Percentiles rank a stretch among this genome's conserved stretches.
Evolutionary conservation across 345 rosid genomes (phyloP).

Genomic region (Kandelia obovata): DNA sequence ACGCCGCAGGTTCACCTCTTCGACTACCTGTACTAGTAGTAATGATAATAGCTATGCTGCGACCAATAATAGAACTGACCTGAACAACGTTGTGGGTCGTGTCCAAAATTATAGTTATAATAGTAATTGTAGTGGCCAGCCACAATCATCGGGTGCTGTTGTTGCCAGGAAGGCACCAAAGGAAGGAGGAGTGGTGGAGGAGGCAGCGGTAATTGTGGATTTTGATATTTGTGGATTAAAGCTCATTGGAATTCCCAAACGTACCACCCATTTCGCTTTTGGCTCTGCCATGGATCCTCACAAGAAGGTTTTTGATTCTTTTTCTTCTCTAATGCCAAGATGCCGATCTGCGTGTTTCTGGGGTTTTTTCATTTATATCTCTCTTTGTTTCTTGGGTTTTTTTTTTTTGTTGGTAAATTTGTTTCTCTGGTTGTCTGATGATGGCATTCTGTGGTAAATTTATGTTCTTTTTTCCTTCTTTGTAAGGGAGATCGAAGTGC

Average conservation of each 20-base stretch:
- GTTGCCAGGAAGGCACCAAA: conserved; percentile 21
- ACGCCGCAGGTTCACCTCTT: conserved; percentile 36
- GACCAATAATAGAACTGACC: conserved; percentile 7
- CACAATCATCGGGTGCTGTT: conserved; percentile 33
- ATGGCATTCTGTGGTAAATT: too few species aligned
- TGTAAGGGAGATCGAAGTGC: too few species aligned
- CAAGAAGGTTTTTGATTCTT: conserved; percentile 50
- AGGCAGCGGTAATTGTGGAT: conserved; percentile 34
- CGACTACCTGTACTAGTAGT: conserved; percentile 9
- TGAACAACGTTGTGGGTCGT: neutral
- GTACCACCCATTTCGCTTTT: conserved; percentile 26
- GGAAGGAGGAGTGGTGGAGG: conserved; percentile 18
- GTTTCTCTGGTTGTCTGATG: neutral
- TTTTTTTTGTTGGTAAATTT: neutral
- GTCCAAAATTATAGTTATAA: neutral
- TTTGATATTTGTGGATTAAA: conserved; percentile 50
- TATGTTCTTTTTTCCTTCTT: too few species aligned
- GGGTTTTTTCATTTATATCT: neutral
- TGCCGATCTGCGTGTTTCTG: neutral
- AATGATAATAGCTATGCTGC: neutral
- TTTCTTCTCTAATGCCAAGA: neutral
- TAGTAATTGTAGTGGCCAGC: conserved; percentile 23
- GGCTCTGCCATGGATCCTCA: conserved; percentile 57
- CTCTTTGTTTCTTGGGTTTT: neutral
- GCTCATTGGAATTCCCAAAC: conserved; percentile 56